phyloP scores from a whole-genome alignment of 805 yeast species.

The Pichia nakasei region DNA sequence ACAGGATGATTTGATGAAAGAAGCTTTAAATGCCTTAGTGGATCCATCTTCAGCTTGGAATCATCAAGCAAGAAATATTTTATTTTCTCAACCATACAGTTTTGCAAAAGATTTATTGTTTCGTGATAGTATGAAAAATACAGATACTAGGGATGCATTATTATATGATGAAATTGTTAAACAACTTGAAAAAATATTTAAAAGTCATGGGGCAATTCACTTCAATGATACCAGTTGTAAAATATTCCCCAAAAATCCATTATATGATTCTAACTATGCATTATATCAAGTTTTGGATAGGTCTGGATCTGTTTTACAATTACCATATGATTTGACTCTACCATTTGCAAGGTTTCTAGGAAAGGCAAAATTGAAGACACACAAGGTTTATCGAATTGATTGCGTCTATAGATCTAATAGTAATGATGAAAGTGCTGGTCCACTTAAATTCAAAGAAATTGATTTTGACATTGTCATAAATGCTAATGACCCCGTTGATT shows the following conservation, averaged over 20 bases:
- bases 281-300: constrained; percentile 77
- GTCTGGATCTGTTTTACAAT: constrained; percentile 79
- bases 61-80: constrained; percentile 77
- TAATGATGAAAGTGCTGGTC: constrained; percentile 55
- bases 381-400: constrained; percentile 67
- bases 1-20: constrained; percentile 82
- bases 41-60: constrained; percentile 94
- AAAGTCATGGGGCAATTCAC: constrained; percentile 81
- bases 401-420: constrained; percentile 70
- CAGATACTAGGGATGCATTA: constrained; percentile 38
- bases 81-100: constrained; percentile 79
- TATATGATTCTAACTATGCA: constrained; percentile 51
- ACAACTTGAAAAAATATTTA: constrained; percentile 55
- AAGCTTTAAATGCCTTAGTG: constrained; percentile 75
- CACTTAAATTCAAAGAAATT: constrained; percentile 68
- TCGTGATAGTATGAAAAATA: constrained; percentile 37
- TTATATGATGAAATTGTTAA: constrained; percentile 52
- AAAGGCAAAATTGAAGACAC: constrained; percentile 40
- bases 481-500: constrained; percentile 21
- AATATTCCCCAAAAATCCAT: constrained; percentile 75
- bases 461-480: constrained; percentile 73
- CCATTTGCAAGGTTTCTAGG: constrained; percentile 87
- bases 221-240: constrained; percentile 47
- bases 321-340: constrained; percentile 82
- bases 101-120: constrained; percentile 79